Base-by-base conservation (phyloP, 768 basidiomycete species). In the Tremella yokohamensis region DNA sequence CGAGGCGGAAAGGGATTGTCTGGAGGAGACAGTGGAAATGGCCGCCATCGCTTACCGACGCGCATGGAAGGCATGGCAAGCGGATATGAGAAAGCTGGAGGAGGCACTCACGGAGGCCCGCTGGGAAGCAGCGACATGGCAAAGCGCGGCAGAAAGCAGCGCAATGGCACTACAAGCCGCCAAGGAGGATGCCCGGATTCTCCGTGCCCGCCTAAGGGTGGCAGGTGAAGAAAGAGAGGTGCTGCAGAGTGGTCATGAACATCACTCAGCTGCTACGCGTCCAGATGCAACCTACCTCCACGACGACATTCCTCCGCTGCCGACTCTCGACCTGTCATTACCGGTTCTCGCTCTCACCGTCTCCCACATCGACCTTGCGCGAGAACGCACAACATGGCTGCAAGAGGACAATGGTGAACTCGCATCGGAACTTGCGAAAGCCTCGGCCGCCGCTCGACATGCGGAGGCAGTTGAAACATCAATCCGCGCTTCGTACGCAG, bases 401-500 rank as follows among this genome's bases (percentile, higher is more conserved):
- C 29, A 11, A 34, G 29, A 34, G 29, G 29, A 34, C 29, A 34
- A 34, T 34, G 29, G 29, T 34, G 29, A 34, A 11, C 29, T 34
- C 29, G 29, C 29, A 34, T 6, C 11, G 29, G 29, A 11, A 34
- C 11, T 34, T 11, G 29, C 29, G 6, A 34, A 34, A 34, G 29
- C 29, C 4, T 34, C 29, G 29, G 4, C 29, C 29, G 29, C 29
- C 4, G 4, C 11, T 6, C 29, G 22, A 45, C n/a, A 45, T n/a
- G 42, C 38, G 3, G 57, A 60, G 26, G 42, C 15, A 38, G 24
- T 55, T 16, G 40, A 57, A 13, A 8, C 24, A 42, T 16, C 47
- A n/a, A 54, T 66, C 1, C 60, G 61, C 38, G 18, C 39, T 7
- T 60, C 62, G 0, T 53, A 61, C 38, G 49, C 55, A 0, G 48